A percentile compares a stretch with the other conserved stretches of the same genome.
phyloP scores from a whole-genome alignment of 345 rosid species.

The Eucalyptus regnans region DNA sequence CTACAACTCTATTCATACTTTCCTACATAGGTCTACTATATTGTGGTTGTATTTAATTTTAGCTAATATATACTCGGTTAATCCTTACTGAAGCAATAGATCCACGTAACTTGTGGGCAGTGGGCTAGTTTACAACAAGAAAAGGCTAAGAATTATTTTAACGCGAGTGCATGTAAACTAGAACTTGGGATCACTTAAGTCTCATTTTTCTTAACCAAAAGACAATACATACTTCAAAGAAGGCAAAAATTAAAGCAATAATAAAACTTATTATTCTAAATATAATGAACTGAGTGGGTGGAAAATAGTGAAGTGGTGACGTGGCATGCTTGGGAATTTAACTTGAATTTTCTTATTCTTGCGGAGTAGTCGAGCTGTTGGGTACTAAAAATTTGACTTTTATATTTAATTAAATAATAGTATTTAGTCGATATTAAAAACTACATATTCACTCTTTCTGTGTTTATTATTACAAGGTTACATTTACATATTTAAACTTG shows the following conservation, averaged over 20 bases:
- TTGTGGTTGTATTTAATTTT: neutral
- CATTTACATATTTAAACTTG: neutral
- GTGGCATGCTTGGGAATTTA: neutral
- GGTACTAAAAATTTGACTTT: neutral
- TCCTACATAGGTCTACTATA: neutral
- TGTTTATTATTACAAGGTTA: neutral
- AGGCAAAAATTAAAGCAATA: neutral
- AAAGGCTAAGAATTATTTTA: neutral
- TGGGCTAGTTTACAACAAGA: neutral
- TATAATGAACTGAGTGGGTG: neutral
- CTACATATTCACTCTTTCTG: neutral
- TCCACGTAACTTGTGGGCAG: neutral
- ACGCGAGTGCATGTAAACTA: neutral
- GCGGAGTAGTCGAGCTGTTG: neutral
- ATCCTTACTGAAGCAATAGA: neutral
- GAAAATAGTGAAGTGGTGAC: neutral
- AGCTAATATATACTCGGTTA: neutral
- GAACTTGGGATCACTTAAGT: neutral
- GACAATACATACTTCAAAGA: neutral
- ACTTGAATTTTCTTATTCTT: neutral
- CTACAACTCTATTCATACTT: neutral
- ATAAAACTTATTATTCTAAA: neutral
- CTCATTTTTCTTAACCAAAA: neutral
- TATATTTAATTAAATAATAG: too few relatives aligned
- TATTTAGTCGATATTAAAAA: neutral